Evolutionary conservation across 495 filamentous ascomycete species (phyloP).

Genomic region (Hypoxylon fragiforme): DNA sequence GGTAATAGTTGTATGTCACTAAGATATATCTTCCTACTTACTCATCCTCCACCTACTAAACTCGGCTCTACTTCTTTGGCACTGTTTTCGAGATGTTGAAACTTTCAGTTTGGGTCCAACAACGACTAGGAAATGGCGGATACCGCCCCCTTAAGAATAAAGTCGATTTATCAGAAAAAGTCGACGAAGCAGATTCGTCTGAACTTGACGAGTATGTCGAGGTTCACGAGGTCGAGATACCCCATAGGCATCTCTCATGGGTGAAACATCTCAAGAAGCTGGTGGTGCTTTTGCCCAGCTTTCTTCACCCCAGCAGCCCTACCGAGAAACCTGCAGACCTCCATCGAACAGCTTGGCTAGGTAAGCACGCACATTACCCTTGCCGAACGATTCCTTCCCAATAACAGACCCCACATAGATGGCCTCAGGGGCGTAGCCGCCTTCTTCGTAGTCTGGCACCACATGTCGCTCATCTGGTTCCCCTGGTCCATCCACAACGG

Average conservation of each 20-base stretch:
- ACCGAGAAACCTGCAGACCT: not conserved
- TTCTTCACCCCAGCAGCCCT: not conserved
- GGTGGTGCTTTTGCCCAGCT: not conserved
- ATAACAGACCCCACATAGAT: too few relatives aligned
- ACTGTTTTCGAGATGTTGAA: not conserved
- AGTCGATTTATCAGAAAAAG: not conserved
- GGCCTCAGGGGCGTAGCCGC: not conserved
- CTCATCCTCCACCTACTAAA: too few relatives aligned
- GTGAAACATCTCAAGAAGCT: not conserved
- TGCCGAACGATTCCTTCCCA: too few relatives aligned
- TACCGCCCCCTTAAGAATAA: not conserved
- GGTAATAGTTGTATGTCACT: too few relatives aligned
- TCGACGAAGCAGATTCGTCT: not conserved
- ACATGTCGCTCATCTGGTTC: not conserved
- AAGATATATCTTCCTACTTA: too few relatives aligned
- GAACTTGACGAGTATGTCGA: not conserved
- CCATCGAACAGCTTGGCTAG: not conserved
- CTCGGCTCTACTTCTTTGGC: not conserved
- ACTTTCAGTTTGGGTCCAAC: not conserved
- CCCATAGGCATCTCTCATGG: not conserved
- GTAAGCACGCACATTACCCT: not conserved
- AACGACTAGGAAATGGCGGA: not conserved
- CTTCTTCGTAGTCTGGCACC: not conserved
- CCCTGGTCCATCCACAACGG: not conserved
- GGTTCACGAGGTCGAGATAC: not conserved